Conservation (phyloP, 2,329 filamentous ascomycete genomes). For the Phaeosphaeriaceae sp. region DNA sequence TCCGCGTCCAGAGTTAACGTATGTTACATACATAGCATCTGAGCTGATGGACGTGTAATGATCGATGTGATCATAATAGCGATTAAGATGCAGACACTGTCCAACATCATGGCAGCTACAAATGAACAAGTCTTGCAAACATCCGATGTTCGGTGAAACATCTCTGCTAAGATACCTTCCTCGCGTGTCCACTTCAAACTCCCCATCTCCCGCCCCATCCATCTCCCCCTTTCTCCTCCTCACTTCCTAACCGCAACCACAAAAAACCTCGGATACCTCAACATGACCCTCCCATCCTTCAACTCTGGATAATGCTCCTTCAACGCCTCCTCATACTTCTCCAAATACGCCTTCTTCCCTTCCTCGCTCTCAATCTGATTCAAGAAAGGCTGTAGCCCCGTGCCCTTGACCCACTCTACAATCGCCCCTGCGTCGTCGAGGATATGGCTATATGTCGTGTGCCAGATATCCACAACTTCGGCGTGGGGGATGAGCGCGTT, state of each 20-base stretch:
- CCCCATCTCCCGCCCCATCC: too few relatives aligned
- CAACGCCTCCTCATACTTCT: slow-evolving; percentile 57
- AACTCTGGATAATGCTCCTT: slow-evolving; percentile 53
- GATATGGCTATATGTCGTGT: slow-evolving; percentile 61
- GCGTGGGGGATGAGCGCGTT: slow-evolving; percentile 54
- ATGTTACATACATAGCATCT: too few relatives aligned
- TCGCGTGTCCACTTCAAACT: too few relatives aligned
- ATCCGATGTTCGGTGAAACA: too few relatives aligned
- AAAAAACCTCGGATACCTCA: slow-evolving; percentile 65
- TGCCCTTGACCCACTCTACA: slow-evolving; percentile 67
- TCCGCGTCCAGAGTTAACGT: too few relatives aligned
- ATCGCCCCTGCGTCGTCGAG: slow-evolving; percentile 58
- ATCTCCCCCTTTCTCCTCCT: too few relatives aligned
- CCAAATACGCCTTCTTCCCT: slow-evolving; percentile 52
- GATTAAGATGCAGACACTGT: too few relatives aligned
- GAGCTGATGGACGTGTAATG: too few relatives aligned
- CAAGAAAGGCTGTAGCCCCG: slow-evolving; percentile 63
- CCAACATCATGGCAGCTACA: too few relatives aligned
- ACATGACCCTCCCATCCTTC: slow-evolving; percentile 61
- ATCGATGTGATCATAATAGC: too few relatives aligned
- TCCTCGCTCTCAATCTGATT: slow-evolving; percentile 54
- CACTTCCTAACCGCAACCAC: slow-evolving; percentile 51
- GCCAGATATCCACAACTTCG: slow-evolving; percentile 60
- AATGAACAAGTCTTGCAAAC: too few relatives aligned
- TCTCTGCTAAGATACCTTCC: too few relatives aligned